Evolutionary conservation across 83 land plant genomes (phyloP), one percentile per base, ranked within the genome.

Genomic region (Thuja plicata): DNA sequence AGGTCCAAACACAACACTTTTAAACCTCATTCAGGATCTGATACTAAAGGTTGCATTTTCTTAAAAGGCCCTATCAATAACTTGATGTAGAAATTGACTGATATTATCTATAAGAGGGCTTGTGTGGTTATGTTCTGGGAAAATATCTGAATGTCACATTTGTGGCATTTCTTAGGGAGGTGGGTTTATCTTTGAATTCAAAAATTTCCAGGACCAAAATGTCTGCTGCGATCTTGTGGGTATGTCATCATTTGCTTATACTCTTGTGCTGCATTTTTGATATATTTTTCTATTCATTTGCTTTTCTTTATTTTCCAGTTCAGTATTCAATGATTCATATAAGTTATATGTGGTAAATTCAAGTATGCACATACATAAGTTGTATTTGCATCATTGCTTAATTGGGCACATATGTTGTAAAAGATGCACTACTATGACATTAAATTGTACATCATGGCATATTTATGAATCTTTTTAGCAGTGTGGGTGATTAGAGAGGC

Each of bases 151-250:
- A 54, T n/a, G 70, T 60, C 70, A 60, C 21, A 76, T 88, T 40
- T 38, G 46, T 86, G 38, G 8, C 52, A 35, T 66, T 87, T 60
- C 70, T 71, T 88, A 94, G 96, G 94, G 91, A 37, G 90, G 91
- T 52, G 89, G 93, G 45, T 94, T 92, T 88, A 94, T 93, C 87
- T 95, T 95, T 85, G 95, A 95, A 91, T 95, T 95, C 90, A 90
- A 92, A 15, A 94, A 70, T 48, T 95, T 90, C 52, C 40, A 92
- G n/a, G 94, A 95, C 73, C 92, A 93, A 45, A 92, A 95, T 88
- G 81, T 81, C n/a, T 94, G 94, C 57, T 91, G 96, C 45, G 95
- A 95, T 81, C 92, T 92, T 91, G 96, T 95, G 1, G 94, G 96
- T 95, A 92, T 86, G 90, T 89, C n/a, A 37, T 70, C 1, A 45